Evolutionary conservation across 2,329 filamentous ascomycete genomes (phyloP).

Genomic region (Orbilia blumenaviensis): DNA sequence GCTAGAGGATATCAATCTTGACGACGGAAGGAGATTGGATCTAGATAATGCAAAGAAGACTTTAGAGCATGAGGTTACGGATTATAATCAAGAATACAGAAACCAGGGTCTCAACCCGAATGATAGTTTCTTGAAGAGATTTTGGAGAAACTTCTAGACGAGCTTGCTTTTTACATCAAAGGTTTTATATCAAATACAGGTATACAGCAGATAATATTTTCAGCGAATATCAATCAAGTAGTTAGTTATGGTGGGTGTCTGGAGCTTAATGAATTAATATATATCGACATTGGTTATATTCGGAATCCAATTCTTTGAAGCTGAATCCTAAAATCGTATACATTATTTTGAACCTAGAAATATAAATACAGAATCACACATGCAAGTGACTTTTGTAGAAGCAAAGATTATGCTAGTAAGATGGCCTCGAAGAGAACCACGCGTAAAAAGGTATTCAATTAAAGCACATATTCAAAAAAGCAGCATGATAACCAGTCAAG

Average conservation of each 20-base stretch:
- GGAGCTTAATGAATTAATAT: conserved; percentile 4
- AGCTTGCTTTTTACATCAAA: not conserved
- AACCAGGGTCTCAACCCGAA: conserved; percentile 41
- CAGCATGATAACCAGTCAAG: too few species aligned
- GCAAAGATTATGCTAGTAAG: too few species aligned
- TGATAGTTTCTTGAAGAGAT: conserved; percentile 45
- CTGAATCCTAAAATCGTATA: too few species aligned
- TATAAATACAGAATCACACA: too few species aligned
- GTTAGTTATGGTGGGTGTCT: not conserved
- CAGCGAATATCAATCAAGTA: not conserved
- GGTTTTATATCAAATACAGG: not conserved
- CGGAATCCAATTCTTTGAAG: too few species aligned
- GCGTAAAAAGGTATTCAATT: too few species aligned
- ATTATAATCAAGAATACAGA: conserved; percentile 29
- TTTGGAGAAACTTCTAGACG: conserved; percentile 47
- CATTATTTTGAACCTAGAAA: too few species aligned
- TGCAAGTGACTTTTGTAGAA: too few species aligned
- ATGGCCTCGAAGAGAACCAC: too few species aligned
- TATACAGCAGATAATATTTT: not conserved
- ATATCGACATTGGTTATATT: too few species aligned
- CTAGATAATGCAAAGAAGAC: conserved; percentile 47
- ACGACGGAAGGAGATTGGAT: conserved; percentile 45
- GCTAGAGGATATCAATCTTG: conserved; percentile 40
- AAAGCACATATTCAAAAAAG: too few species aligned
- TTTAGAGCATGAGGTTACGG: conserved; percentile 21